Evolutionary conservation across 441 rosid species (phyloP), one percentile per base, ranked within the genome.

Genomic region (Erodium moschatum): DNA sequence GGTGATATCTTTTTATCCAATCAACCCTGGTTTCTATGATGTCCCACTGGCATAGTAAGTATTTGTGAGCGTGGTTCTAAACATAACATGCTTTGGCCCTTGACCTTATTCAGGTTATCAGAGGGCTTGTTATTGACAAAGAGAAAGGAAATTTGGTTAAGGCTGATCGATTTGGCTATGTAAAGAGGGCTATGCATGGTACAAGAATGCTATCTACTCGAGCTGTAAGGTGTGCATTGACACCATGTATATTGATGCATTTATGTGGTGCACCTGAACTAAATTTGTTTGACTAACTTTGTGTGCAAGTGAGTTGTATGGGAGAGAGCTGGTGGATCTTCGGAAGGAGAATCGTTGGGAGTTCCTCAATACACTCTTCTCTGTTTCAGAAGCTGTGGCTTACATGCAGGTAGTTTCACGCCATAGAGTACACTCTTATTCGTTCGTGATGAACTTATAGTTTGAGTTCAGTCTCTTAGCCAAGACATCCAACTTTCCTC

Each of bases 81-180:
- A 9, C 62, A 16, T n/a, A 77, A 7, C 62, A 16, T n/a, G 16
- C 70, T 46, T 1, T 18, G 12, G 61, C 20, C 56, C 19, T 6
- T 71, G 63, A 65, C 66, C 68, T 38, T 44, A 65, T 70, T 68
- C 68, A 88, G 93, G 90, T 91, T 50, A 93, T 91, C 67, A 85
- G 97, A 84, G 98, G 98, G 71, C 97, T 93, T 66, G 95, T 93
- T 78, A 93, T 93, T 50, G 97, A 93, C 80, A 93, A 89, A 87
- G 95, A 93, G 77, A 89, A 84, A 33, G 97, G 98, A 58, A 93
- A 93, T 69, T 75, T 93, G 85, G 98, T 93, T 24, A 91, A 93
- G 88, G 95, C 98, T 3, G 98, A 89, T 75, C 86, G 98, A 27
- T 93, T 91, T 84, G 98, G 98, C 64, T 91, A 87, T 68, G 91